Conservation (phyloP, 2,329 filamentous ascomycete genomes). For the Aureobasidium vineae region DNA sequence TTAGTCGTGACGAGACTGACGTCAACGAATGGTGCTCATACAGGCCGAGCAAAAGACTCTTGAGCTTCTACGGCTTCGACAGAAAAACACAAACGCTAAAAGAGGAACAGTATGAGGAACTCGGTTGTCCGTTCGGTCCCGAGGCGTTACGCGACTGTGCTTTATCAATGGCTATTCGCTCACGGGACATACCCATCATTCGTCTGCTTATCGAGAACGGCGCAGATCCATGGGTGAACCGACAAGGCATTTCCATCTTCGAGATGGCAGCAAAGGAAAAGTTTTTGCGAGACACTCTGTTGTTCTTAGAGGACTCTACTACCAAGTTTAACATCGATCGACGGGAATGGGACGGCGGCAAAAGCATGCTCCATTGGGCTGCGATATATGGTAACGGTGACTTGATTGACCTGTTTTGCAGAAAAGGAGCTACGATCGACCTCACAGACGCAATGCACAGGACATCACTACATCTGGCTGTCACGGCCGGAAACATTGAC, state of each 20-base stretch:
- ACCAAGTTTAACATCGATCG: neutral
- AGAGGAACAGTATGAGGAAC: conserved; percentile 19
- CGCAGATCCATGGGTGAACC: conserved; percentile 20
- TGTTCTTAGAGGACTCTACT: neutral
- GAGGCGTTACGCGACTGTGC: conserved; percentile 6
- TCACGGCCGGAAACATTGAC: conserved; percentile 13
- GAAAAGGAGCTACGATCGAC: conserved; percentile 7
- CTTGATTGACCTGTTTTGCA: conserved; percentile 7
- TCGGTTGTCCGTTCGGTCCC: conserved; percentile 1
- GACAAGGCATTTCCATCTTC: conserved; percentile 13
- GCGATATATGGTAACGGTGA: neutral
- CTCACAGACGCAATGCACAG: neutral
- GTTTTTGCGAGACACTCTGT: neutral
- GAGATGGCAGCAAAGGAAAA: neutral
- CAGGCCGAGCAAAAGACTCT: conserved; percentile 2
- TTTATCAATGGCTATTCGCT: conserved; percentile 4
- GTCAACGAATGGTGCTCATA: conserved; percentile 21
- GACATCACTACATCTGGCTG: conserved; percentile 6
- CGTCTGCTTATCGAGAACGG: conserved; percentile 13
- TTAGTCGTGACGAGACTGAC: neutral
- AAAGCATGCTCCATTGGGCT: conserved; percentile 13
- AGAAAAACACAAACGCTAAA: conserved; percentile 13
- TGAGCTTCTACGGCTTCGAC: conserved; percentile 11
- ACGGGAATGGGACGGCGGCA: conserved; percentile 4
- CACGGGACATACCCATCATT: conserved; percentile 1